These are phyloP conservation scores for Toxoplasma gondii DNA, from an alignment of 169 alveolate genomes.

Conservation along the genomic window DNA sequence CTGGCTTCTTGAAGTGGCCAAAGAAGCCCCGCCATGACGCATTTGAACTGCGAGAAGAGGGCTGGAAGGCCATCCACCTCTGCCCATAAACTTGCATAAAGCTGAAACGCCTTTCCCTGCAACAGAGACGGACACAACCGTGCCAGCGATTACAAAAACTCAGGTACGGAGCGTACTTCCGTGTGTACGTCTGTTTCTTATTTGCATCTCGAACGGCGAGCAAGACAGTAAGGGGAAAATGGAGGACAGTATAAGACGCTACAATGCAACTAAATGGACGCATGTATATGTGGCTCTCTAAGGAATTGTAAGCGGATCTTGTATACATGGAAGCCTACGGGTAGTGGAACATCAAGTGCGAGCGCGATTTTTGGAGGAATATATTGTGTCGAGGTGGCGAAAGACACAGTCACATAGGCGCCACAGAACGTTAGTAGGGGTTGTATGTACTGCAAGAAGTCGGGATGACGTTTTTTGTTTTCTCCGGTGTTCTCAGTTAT, in stretches of 20 bases:
- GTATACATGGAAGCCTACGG: too few species aligned
- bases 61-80: neutral
- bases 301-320: too few species aligned
- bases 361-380: neutral
- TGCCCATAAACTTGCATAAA: conserved; percentile 33
- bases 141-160: neutral
- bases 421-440: too few species aligned
- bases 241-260: neutral
- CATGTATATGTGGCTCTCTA: too few species aligned
- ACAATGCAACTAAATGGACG: too few species aligned
- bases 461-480: too few species aligned
- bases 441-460: too few species aligned
- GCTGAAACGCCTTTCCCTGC: conserved; percentile 29
- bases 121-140: neutral
- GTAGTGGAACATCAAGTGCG: neutral
- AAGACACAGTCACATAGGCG: too few species aligned
- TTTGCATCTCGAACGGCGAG: neutral
- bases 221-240: neutral
- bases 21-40: neutral
- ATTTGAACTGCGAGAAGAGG: neutral
- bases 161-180: neutral
- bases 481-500: too few species aligned
- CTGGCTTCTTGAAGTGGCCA: neutral
- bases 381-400: neutral
- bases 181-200: neutral